Evolutionary conservation across 192 early-diverging fungal genomes (phyloP), one percentile per base, ranked within the genome.

Genomic region (Backusella psychrophila): DNA sequence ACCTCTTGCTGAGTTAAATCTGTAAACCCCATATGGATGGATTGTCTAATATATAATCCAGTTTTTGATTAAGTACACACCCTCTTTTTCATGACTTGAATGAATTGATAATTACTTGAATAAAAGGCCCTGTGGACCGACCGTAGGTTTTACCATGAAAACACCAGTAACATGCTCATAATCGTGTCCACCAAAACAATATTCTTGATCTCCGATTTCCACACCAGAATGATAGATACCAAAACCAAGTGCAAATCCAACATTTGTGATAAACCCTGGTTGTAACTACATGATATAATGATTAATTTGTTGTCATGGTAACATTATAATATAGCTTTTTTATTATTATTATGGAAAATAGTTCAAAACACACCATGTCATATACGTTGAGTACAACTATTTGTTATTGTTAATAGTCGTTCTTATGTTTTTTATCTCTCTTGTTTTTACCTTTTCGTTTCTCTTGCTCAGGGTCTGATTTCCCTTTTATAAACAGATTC

Each of bases 111-210:
- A 4, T 39, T 69, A 78, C 81, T 78, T 78, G 49, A 72, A 75
- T 23, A 78, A 42, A 23, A 75, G 68, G 9, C 70, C 72, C 8
- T 74, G 81, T 17, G 77, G 76, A 7, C 76, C 76, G 9, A 82
- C 69, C n/a, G 72, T 77, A 19, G 81, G 76, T 23, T 74, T 66
- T 42, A 82, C 73, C 33, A 78, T 74, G 56, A 82, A 82, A 38
- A 82, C 81, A 19, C 81, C 81, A 42, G 77, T 82, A 49, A 73
- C 69, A 19, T 82, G 69, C 44, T 41, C 35, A 53, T 75, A 75
- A 26, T 78, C 77, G 46, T 82, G 81, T 8, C 81, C 81, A 71
- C 81, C 81, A 75, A 78, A 82, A 66, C 81, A 82, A 59, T 75
- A 82, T 67, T 82, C 81, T 53, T 49, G 33, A 59, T 69, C 77